Conservation (phyloP, 768 basidiomycete genomes). For the Neoboletus brunneissimus region DNA sequence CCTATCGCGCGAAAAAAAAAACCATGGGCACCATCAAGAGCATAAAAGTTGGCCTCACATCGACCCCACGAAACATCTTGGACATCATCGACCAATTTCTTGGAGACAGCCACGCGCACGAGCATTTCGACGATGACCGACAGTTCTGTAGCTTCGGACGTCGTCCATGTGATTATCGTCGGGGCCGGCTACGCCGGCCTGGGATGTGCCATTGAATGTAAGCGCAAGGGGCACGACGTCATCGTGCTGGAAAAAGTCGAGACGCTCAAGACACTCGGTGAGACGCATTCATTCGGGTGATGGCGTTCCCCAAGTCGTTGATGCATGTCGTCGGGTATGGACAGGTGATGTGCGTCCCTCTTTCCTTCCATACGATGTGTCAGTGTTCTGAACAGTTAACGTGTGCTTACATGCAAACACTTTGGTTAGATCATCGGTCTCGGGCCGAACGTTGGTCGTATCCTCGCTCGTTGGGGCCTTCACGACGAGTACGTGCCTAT, state of each 20-base stretch:
- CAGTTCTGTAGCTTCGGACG: neutral
- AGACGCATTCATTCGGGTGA: neutral
- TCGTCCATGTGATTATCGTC: slow-evolving; percentile 13
- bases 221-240: slow-evolving; percentile 26
- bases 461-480: slow-evolving; percentile 30
- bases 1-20: neutral
- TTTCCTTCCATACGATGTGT: too few species aligned
- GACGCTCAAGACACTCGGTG: slow-evolving; percentile 18
- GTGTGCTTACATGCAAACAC: neutral
- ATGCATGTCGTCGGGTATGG: neutral
- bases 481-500: slow-evolving; percentile 19
- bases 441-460: slow-evolving; percentile 25
- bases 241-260: slow-evolving; percentile 26
- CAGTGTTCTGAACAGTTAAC: neutral
- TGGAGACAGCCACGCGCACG: neutral
- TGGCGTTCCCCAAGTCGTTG: neutral
- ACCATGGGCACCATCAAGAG: neutral
- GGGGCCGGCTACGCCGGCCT: slow-evolving; percentile 32
- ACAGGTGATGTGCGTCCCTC: slow-evolving; percentile 1
- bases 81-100: neutral
- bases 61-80: too few species aligned
- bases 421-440: slow-evolving; percentile 20
- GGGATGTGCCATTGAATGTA: slow-evolving; percentile 28
- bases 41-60: neutral
- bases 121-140: neutral